Conservation (phyloP, 2,329 filamentous ascomycete genomes). For the Elsinoe arachidis region DNA sequence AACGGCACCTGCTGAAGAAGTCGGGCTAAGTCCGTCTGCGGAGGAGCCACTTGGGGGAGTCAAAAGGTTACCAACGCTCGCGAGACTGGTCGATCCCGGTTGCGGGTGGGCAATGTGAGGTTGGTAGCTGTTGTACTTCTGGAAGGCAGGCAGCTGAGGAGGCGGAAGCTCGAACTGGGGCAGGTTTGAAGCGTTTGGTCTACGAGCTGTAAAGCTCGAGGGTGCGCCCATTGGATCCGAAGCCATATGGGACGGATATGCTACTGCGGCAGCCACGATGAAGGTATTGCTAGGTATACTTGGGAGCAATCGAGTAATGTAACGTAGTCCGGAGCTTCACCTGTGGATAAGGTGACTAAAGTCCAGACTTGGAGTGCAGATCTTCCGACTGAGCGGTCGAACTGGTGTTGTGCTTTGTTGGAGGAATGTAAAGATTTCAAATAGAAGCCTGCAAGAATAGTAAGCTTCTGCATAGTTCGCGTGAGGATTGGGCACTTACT, state of each 20-base stretch:
- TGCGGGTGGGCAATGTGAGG: conserved; percentile 25
- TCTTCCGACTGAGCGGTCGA: conserved; percentile 6
- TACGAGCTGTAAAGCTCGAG: conserved; percentile 60
- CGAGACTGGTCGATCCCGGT: conserved; percentile 36
- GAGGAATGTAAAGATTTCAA: conserved; percentile 2
- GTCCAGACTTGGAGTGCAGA: conserved; percentile 6
- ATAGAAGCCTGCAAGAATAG: background rate
- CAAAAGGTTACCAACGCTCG: conserved; percentile 53
- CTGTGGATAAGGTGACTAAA: conserved; percentile 4
- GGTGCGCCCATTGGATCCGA: conserved; percentile 53
- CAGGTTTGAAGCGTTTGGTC: conserved; percentile 59
- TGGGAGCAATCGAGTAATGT: background rate
- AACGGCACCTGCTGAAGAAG: conserved; percentile 50
- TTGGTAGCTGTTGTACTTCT: conserved; percentile 36
- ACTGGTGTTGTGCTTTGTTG: background rate
- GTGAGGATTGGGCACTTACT: background rate
- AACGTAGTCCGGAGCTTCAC: background rate
- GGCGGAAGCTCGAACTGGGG: conserved; percentile 62
- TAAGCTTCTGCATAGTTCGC: background rate
- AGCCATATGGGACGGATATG: conserved; percentile 53
- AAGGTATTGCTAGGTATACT: conserved; percentile 25
- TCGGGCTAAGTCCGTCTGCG: conserved; percentile 54
- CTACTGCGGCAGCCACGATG: conserved; percentile 56
- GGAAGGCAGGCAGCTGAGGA: conserved; percentile 44
- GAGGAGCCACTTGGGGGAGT: conserved; percentile 54